Conservation (phyloP, 164 flowering plant genomes). For the Euptelea pleiosperma region DNA sequence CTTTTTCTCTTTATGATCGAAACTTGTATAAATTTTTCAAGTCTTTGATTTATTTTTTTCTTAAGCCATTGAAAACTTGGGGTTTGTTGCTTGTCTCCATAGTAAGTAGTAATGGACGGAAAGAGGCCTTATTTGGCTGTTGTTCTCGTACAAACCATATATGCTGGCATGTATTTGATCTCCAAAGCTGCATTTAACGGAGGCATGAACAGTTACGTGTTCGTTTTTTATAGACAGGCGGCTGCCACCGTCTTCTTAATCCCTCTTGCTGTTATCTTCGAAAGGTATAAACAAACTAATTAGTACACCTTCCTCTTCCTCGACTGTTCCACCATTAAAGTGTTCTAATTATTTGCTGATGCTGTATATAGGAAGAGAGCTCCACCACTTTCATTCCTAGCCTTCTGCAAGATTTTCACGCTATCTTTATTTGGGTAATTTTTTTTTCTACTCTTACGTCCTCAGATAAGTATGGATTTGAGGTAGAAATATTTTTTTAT, state of each 20-base stretch:
- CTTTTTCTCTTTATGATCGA: not conserved
- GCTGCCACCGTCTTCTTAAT: too few species aligned
- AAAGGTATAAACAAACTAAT: not conserved
- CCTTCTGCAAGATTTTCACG: constrained; percentile 50
- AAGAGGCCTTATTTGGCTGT: too few species aligned
- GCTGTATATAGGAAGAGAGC: constrained; percentile 51
- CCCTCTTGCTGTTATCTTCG: too few species aligned
- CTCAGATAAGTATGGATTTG: too few species aligned
- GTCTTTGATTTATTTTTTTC: not conserved
- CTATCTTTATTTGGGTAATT: constrained; percentile 58
- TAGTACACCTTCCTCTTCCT: not conserved
- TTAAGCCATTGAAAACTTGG: too few species aligned
- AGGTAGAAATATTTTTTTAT: not conserved
- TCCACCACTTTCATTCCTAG: constrained; percentile 41
- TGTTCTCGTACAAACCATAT: not conserved
- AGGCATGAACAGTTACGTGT: too few species aligned
- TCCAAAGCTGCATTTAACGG: too few species aligned
- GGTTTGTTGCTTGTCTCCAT: too few species aligned
- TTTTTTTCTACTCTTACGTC: too few species aligned
- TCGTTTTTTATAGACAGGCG: too few species aligned
- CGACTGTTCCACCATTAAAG: not conserved
- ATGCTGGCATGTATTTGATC: too few species aligned
- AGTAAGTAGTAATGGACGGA: not conserved
- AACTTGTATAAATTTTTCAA: too few species aligned
- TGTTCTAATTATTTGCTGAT: not conserved